Percentiles rank a stretch among this genome's conserved stretches.
These are phyloP conservation scores for Zymoseptoria pseudotritici DNA, from an alignment of 2,329 filamentous ascomycete species.

Conservation along the genomic window DNA sequence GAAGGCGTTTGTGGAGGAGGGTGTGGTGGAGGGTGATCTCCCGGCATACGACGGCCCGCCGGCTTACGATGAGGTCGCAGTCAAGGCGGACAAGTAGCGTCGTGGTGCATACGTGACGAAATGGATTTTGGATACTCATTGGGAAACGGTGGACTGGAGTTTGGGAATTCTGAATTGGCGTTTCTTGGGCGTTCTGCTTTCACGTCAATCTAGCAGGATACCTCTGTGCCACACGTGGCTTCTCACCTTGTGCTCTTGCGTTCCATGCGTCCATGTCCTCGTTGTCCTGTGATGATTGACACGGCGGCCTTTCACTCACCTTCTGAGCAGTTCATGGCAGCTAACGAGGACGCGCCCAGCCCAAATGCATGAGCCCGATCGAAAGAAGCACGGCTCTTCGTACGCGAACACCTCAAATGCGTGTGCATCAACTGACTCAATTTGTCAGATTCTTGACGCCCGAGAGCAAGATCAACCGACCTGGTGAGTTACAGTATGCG, in stretches of 20 bases:
- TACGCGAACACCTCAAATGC: no score
- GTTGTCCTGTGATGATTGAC: background rate
- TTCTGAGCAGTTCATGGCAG: background rate
- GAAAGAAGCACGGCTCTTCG: no score
- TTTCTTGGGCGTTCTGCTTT: background rate
- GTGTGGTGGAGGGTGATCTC: constrained; percentile 17
- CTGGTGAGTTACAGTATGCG: background rate
- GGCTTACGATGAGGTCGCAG: constrained; percentile 23
- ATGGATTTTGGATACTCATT: background rate
- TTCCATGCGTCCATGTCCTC: background rate
- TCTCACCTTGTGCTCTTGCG: background rate
- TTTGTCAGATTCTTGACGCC: no score
- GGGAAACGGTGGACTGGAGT: background rate
- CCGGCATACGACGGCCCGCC: constrained; percentile 30
- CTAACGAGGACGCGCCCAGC: background rate
- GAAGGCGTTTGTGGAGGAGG: constrained; percentile 6
- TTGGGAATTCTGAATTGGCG: background rate
- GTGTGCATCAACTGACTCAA: no score
- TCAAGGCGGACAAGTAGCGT: constrained; percentile 9
- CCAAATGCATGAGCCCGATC: no score
- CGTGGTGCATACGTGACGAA: background rate
- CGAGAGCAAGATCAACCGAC: background rate
- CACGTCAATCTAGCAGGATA: background rate
- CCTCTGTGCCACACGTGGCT: background rate
- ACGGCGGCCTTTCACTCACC: background rate